Conservation (phyloP, 768 basidiomycete genomes). For the Hygrocybe coccinea region DNA sequence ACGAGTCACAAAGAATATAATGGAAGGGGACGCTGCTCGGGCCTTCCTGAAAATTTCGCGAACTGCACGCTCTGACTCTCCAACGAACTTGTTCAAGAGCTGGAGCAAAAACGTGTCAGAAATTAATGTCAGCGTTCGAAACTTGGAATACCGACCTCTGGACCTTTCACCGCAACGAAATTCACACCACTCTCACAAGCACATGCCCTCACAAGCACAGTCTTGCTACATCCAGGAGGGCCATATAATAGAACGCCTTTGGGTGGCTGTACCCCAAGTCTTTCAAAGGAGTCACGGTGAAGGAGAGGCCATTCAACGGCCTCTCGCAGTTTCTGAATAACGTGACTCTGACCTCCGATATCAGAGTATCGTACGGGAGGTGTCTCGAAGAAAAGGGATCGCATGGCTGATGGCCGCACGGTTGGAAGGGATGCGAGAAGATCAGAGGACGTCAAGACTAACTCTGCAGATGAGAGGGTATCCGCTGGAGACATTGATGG, state of each 20-base stretch:
- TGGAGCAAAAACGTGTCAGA: conserved; percentile 26
- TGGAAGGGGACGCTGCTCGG: conserved; percentile 87
- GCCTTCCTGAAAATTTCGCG: conserved; percentile 96
- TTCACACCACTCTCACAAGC: conserved; percentile 93
- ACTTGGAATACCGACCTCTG: conserved; percentile 60
- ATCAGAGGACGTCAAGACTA: conserved; percentile 55
- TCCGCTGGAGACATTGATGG: conserved; percentile 15
- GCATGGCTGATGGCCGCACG: conserved; percentile 90
- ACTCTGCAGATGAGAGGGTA: conserved; percentile 13
- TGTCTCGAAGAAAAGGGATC: conserved; percentile 85
- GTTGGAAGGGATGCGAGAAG: conserved; percentile 65
- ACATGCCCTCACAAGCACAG: conserved; percentile 84
- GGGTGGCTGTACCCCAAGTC: conserved; percentile 84
- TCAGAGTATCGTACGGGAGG: conserved; percentile 80
- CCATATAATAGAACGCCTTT: conserved; percentile 90
- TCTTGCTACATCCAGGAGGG: conserved; percentile 97
- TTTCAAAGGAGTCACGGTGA: conserved; percentile 79
- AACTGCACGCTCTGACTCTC: conserved; percentile 93
- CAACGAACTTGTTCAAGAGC: conserved; percentile 95
- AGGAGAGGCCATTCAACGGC: conserved; percentile 93
- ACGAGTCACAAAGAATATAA: conserved; percentile 86
- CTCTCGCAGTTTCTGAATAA: conserved; percentile 84
- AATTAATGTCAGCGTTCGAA: conserved; percentile 1
- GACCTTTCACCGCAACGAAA: conserved; percentile 95
- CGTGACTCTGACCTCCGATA: conserved; percentile 78